Percentiles rank a stretch among this genome's conserved stretches.
Conservation (phyloP, 2,329 filamentous ascomycete genomes). For the Cadophora luteo-olivacea region DNA sequence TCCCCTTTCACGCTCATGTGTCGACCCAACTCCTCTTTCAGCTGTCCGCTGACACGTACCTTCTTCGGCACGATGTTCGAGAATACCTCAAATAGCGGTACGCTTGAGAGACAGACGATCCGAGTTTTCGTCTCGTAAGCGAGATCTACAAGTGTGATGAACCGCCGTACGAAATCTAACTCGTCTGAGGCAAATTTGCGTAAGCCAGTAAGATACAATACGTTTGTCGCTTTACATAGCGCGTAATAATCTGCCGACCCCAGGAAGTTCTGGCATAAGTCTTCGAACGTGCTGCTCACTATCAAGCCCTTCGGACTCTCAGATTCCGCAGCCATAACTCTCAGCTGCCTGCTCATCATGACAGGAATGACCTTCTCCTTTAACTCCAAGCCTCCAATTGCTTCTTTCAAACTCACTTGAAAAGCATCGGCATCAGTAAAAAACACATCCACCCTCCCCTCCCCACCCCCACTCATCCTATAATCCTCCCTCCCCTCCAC, state of each 20-base stretch:
- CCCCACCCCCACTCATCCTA: conserved; percentile 14
- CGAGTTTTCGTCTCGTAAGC: conserved; percentile 28
- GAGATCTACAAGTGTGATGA: conserved; percentile 29
- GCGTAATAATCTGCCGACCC: conserved; percentile 24
- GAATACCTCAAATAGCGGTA: conserved; percentile 24
- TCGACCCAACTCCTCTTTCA: conserved; percentile 18
- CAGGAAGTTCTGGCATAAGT: conserved; percentile 23
- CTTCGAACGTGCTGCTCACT: conserved; percentile 23
- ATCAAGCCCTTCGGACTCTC: background rate
- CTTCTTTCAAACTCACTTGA: background rate
- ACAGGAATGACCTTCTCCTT: conserved; percentile 18
- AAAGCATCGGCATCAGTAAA: conserved; percentile 11
- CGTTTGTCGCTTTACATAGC: conserved; percentile 11
- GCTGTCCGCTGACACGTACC: conserved; percentile 4
- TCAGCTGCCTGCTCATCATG: conserved; percentile 19
- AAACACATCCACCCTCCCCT: conserved; percentile 13
- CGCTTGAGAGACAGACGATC: conserved; percentile 26
- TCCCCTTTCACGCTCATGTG: conserved; percentile 24
- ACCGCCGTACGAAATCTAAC: conserved; percentile 25
- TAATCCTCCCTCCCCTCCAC: conserved; percentile 29
- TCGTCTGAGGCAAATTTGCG: conserved; percentile 25
- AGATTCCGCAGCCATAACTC: conserved; percentile 4
- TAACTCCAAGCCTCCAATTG: conserved; percentile 3
- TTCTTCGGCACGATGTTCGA: conserved; percentile 24
- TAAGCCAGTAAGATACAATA: conserved; percentile 21